Evolutionary conservation across 768 basidiomycete genomes (phyloP).

Genomic region (Agrocybe praecox): DNA sequence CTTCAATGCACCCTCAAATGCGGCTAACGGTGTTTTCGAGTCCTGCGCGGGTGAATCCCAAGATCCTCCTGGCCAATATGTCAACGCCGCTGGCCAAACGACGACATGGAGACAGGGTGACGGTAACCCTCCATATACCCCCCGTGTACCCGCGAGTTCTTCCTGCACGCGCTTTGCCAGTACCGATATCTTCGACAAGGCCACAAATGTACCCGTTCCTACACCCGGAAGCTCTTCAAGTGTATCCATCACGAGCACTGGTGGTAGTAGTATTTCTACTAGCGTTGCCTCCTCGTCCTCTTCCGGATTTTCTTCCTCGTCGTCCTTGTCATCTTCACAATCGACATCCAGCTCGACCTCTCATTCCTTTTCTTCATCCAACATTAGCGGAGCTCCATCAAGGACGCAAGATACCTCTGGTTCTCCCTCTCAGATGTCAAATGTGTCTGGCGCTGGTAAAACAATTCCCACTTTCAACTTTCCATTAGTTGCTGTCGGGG

Average conservation of each 20-base stretch:
- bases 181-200: constrained; percentile 26
- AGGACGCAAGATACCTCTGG: background rate
- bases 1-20: constrained; percentile 72
- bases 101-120: constrained; percentile 4
- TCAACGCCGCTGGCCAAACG: constrained; percentile 27
- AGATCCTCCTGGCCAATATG: constrained; percentile 50
- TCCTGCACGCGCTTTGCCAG: constrained; percentile 33
- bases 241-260: background rate
- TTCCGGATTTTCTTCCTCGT: background rate
- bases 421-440: background rate
- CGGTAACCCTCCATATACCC: background rate
- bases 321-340: background rate
- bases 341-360: background rate
- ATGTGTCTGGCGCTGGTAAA: background rate
- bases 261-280: background rate
- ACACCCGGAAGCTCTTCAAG: constrained; percentile 17
- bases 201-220: constrained; percentile 12
- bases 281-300: background rate
- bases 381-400: background rate
- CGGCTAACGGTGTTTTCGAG: constrained; percentile 60
- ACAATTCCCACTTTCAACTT: background rate
- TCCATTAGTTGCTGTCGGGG: background rate
- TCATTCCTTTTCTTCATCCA: background rate
- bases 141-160: constrained; percentile 37
- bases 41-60: constrained; percentile 68